These are phyloP conservation scores for Xylariaceae sp. DNA, from an alignment of 2,329 filamentous ascomycete species.

Conservation along the genomic window DNA sequence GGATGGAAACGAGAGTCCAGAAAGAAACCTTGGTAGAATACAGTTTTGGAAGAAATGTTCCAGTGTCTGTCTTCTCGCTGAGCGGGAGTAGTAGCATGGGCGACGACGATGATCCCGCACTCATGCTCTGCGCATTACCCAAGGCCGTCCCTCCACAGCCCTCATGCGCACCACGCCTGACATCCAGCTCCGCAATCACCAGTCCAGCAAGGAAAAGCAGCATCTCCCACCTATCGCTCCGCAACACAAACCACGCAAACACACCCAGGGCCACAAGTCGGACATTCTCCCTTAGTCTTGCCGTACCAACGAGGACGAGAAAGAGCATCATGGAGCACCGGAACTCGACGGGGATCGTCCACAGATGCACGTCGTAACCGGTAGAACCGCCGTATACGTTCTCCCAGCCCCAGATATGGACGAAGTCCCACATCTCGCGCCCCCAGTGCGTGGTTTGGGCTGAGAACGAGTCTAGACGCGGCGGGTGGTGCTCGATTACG, in stretches of 20 bases:
- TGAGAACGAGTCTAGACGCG: slow-evolving; percentile 45
- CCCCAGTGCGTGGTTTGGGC: slow-evolving; percentile 56
- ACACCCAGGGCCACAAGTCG: slow-evolving; percentile 52
- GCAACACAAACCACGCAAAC: slow-evolving; percentile 54
- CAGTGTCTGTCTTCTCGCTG: slow-evolving; percentile 24
- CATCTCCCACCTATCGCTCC: slow-evolving; percentile 60
- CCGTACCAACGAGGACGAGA: slow-evolving; percentile 57
- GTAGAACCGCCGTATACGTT: slow-evolving; percentile 54
- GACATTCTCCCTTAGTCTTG: slow-evolving; percentile 51
- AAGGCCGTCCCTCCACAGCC: too few relatives aligned
- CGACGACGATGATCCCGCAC: slow-evolving; percentile 4
- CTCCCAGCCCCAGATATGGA: slow-evolving; percentile 60
- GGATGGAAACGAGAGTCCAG: slow-evolving; percentile 53
- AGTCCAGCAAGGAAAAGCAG: slow-evolving; percentile 62
- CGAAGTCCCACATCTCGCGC: slow-evolving; percentile 55
- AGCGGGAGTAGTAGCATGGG: slow-evolving; percentile 34
- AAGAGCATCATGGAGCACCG: slow-evolving; percentile 65
- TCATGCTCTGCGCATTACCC: too few relatives aligned
- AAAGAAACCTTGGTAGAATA: slow-evolving; percentile 30
- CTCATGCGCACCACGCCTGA: slow-evolving; percentile 50
- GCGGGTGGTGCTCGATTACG: slow-evolving; percentile 56
- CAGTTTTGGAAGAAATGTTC: slow-evolving; percentile 16
- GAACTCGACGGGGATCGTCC: slow-evolving; percentile 69
- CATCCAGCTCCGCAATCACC: slow-evolving; percentile 61
- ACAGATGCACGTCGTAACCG: slow-evolving; percentile 64